A percentile compares a stretch with the other conserved stretches of the same genome.
phyloP scores from a whole-genome alignment of 1,284 basidiomycete species.

The Austroboletus novae-zelandiae region DNA sequence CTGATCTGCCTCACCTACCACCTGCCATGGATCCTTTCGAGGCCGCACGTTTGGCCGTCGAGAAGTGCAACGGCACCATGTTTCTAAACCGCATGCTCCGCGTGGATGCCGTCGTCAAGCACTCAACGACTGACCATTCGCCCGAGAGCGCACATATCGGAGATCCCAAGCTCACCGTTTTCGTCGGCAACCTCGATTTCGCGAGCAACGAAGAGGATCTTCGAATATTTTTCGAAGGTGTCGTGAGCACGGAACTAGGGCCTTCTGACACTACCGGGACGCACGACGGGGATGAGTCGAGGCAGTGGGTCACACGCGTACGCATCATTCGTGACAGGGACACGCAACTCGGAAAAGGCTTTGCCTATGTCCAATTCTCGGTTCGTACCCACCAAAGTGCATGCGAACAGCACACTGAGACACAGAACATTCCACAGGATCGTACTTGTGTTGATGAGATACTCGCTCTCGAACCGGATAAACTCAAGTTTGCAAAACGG shows the following conservation, averaged over 20 bases:
- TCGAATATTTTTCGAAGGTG: constrained; percentile 81
- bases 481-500: constrained; percentile 87
- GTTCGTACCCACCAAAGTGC: constrained; percentile 45
- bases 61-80: constrained; percentile 64
- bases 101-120: constrained; percentile 63
- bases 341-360: constrained; percentile 96
- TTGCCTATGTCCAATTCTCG: constrained; percentile 89
- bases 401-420: constrained; percentile 6
- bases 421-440: constrained; percentile 50
- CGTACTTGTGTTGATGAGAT: constrained; percentile 88
- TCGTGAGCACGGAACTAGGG: constrained; percentile 77
- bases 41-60: constrained; percentile 62
- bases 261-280: constrained; percentile 30
- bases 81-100: constrained; percentile 79
- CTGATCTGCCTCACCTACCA: constrained; percentile 57
- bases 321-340: constrained; percentile 89
- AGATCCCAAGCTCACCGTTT: constrained; percentile 83
- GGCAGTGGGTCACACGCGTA: constrained; percentile 79
- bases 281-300: constrained; percentile 31
- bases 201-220: constrained; percentile 89
- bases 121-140: not conserved
- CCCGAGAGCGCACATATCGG: constrained; percentile 22
- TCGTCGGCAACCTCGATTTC: constrained; percentile 94
- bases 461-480: constrained; percentile 68
- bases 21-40: constrained; percentile 68